These are phyloP conservation scores for Vitis hybrid DNA, from an alignment of 177 flowering plant species.

Conservation along the genomic window DNA sequence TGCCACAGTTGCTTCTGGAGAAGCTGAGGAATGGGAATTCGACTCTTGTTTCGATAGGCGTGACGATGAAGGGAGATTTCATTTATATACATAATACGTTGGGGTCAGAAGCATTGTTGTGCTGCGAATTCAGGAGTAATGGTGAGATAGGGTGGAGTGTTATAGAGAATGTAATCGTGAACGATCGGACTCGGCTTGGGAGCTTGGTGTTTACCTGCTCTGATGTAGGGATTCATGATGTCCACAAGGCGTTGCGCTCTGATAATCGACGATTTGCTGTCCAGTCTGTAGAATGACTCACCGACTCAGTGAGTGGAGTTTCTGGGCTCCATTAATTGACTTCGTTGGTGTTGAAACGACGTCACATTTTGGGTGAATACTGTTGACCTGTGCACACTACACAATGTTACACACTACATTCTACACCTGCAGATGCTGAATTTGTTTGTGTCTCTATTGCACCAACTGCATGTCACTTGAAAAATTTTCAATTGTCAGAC, in stretches of 20 bases:
- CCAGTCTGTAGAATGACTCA: too few relatives aligned
- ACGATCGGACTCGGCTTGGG: slow-evolving; percentile 22
- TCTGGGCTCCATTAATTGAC: too few relatives aligned
- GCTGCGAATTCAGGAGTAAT: slow-evolving; percentile 34
- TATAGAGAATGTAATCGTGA: slow-evolving; percentile 23
- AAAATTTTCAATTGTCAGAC: too few relatives aligned
- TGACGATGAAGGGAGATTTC: slow-evolving; percentile 23
- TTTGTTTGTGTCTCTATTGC: too few relatives aligned
- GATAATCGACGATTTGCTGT: slow-evolving; percentile 10
- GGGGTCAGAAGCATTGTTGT: slow-evolving; percentile 37
- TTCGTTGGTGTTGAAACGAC: too few relatives aligned
- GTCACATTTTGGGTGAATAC: too few relatives aligned
- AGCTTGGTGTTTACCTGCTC: slow-evolving; percentile 45
- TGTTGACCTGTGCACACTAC: too few relatives aligned
- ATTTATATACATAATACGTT: slow-evolving; percentile 37
- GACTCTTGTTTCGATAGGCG: slow-evolving; percentile 18
- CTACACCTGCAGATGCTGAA: too few relatives aligned
- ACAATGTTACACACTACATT: too few relatives aligned
- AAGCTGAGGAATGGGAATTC: slow-evolving; percentile 24
- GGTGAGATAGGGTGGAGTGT: slow-evolving; percentile 43
- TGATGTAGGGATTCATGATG: slow-evolving; percentile 39
- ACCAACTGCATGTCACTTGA: too few relatives aligned
- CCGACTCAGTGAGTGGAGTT: too few relatives aligned
- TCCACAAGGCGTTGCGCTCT: slow-evolving; percentile 25
- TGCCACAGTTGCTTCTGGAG: slow-evolving; percentile 44